Conservation (phyloP, 106 monocot species). For the Dactylorhiza incarnata region DNA sequence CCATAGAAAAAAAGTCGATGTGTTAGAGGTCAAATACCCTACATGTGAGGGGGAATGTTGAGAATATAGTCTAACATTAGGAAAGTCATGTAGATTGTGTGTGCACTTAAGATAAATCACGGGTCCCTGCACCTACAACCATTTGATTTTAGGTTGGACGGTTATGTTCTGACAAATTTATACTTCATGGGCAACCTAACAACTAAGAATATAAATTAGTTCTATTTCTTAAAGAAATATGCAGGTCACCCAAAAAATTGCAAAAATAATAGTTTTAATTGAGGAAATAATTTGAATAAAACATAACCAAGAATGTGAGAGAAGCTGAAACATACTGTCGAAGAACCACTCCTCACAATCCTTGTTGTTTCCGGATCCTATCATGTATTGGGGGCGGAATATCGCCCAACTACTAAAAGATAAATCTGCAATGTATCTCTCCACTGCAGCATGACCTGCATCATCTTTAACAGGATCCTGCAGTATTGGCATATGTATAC, state of each 20-base stretch:
- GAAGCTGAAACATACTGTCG: constrained; percentile 50
- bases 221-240: no score
- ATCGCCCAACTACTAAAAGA: constrained; percentile 71
- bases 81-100: no score
- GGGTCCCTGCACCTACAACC: no score
- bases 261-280: background rate
- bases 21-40: no score
- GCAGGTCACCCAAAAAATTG: no score
- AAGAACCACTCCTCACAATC: constrained; percentile 99
- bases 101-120: no score
- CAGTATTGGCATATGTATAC: background rate
- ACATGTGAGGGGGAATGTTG: no score
- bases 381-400: constrained; percentile 97
- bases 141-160: background rate
- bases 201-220: no score
- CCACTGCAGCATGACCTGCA: constrained; percentile 77
- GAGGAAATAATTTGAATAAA: constrained; percentile 1
- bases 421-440: constrained; percentile 70
- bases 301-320: background rate
- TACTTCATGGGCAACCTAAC: background rate
- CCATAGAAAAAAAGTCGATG: no score
- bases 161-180: background rate
- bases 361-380: constrained; percentile 97
- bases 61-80: no score
- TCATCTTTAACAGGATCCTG: constrained; percentile 80